phyloP scores from a whole-genome alignment of 768 basidiomycete genomes.

The Clitopilus hobsonii region DNA sequence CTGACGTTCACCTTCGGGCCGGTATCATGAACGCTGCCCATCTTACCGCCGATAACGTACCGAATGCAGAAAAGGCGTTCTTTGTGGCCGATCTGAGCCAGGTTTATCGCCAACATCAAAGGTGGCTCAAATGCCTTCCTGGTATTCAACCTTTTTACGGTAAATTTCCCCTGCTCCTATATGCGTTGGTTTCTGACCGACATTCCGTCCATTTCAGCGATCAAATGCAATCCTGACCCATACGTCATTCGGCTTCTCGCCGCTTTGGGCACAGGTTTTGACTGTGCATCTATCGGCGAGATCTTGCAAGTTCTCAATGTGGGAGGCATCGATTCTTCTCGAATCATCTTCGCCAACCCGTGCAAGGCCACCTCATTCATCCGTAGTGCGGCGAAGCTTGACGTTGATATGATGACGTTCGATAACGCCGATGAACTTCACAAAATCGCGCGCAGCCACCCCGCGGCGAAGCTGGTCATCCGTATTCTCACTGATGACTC shows the following conservation, averaged over 20 bases:
- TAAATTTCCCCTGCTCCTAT: slow-evolving; percentile 30
- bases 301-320: slow-evolving; percentile 75
- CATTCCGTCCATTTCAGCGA: slow-evolving; percentile 47
- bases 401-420: slow-evolving; percentile 95
- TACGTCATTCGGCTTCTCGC: slow-evolving; percentile 89
- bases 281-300: slow-evolving; percentile 95
- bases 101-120: slow-evolving; percentile 79
- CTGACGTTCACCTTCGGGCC: slow-evolving; percentile 68
- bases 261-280: slow-evolving; percentile 88
- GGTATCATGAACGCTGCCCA: slow-evolving; percentile 67
- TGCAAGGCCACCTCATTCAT: slow-evolving; percentile 97
- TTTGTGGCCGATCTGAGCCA: slow-evolving; percentile 92
- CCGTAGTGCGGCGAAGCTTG: slow-evolving; percentile 70
- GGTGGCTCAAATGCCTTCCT: slow-evolving; percentile 76
- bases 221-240: slow-evolving; percentile 98
- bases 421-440: slow-evolving; percentile 95
- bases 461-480: slow-evolving; percentile 79
- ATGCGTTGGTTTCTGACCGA: slow-evolving; percentile 2
- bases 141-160: slow-evolving; percentile 94
- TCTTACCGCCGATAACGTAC: slow-evolving; percentile 45
- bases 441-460: slow-evolving; percentile 84
- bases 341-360: slow-evolving; percentile 97
- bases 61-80: slow-evolving; percentile 89
- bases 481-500: slow-evolving; percentile 99
- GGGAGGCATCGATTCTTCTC: slow-evolving; percentile 69